phyloP scores from a whole-genome alignment of 129 eudicot genomes.

The Arctium lappa region DNA sequence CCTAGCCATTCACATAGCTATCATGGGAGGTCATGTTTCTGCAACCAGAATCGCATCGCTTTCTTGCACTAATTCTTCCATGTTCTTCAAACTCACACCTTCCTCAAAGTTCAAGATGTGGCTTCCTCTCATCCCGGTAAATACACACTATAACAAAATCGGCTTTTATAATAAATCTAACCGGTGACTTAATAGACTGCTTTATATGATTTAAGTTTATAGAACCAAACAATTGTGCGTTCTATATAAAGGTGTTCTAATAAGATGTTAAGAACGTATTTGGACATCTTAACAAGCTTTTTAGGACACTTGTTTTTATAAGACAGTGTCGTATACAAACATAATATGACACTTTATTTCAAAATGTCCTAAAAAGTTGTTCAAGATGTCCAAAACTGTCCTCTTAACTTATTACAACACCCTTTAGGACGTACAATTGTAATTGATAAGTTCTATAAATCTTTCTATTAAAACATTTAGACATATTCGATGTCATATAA shows the following conservation, averaged over 20 bases:
- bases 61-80: slow-evolving; percentile 52
- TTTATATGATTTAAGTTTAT: background rate
- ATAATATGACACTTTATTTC: background rate
- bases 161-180: background rate
- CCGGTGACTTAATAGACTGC: background rate
- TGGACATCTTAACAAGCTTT: background rate
- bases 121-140: slow-evolving; percentile 58
- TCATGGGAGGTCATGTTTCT: slow-evolving; percentile 52
- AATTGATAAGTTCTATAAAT: background rate
- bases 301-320: background rate
- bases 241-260: background rate
- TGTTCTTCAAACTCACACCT: slow-evolving; percentile 48
- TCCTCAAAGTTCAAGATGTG: slow-evolving; percentile 45
- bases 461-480: background rate
- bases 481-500: background rate
- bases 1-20: slow-evolving; percentile 31
- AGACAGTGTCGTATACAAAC: background rate
- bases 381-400: background rate
- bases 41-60: slow-evolving; percentile 40
- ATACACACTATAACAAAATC: background rate
- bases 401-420: background rate
- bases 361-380: background rate
- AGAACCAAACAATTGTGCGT: background rate
- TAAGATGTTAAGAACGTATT: background rate
- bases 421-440: background rate